phyloP scores from a whole-genome alignment of 352 stramenopile genomes.

The Phytophthora kernoviae region DNA sequence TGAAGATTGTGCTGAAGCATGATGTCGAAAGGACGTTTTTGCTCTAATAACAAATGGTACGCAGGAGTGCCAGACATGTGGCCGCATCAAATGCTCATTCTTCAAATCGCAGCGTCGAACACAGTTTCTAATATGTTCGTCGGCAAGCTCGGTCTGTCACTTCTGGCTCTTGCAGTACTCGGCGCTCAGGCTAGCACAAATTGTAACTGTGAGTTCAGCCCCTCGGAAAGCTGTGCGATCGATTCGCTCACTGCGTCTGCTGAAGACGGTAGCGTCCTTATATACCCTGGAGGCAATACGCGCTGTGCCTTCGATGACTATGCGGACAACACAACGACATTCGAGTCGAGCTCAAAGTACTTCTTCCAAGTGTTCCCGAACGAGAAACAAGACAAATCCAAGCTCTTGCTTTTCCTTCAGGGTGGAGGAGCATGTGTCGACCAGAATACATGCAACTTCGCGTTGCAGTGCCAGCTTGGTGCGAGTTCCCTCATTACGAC shows the following conservation, averaged over 20 bases:
- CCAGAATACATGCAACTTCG: conserved; percentile 58
- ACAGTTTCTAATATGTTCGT: conserved; percentile 12
- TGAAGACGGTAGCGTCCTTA: conserved; percentile 34
- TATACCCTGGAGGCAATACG: conserved; percentile 52
- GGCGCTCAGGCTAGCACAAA: neutral
- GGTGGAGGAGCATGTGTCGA: conserved; percentile 61
- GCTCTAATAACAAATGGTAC: too few species aligned
- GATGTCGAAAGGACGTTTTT: too few species aligned
- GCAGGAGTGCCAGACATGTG: too few species aligned
- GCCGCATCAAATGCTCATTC: neutral
- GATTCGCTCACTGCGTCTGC: conserved; percentile 27
- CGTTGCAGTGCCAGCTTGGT: conserved; percentile 48
- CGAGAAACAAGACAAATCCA: conserved; percentile 46
- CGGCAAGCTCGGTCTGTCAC: conserved; percentile 1
- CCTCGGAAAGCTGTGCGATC: conserved; percentile 30
- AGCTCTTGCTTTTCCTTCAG: conserved; percentile 63
- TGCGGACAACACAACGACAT: conserved; percentile 23
- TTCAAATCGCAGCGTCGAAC: conserved; percentile 7
- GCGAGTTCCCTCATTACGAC: conserved; percentile 37
- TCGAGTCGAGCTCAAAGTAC: conserved; percentile 44
- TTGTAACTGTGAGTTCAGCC: conserved; percentile 22
- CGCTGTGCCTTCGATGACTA: conserved; percentile 55
- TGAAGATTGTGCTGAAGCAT: too few species aligned
- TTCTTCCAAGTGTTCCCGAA: conserved; percentile 63
- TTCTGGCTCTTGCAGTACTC: conserved; percentile 13